Evolutionary conservation across 176 grass and related monocot species (phyloP).

Genomic region (Eleusine coracana): DNA sequence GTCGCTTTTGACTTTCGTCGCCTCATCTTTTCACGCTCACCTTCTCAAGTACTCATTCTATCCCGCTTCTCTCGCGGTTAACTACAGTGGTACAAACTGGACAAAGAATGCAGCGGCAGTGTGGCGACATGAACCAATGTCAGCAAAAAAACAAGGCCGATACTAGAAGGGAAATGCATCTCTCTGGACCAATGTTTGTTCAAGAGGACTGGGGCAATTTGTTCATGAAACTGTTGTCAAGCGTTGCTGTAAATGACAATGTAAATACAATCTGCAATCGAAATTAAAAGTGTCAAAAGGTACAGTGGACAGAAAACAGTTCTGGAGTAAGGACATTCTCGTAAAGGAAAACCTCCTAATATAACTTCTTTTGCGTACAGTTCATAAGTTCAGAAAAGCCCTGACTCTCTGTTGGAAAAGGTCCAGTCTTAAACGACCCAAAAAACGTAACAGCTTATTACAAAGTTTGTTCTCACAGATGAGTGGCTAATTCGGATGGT

Average conservation of each 20-base stretch:
- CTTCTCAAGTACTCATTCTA: not conserved
- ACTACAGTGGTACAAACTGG: not conserved
- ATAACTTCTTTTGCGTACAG: not conserved
- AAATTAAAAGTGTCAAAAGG: not conserved
- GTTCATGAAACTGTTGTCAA: not conserved
- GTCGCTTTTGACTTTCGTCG: constrained; percentile 12
- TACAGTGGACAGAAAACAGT: not conserved
- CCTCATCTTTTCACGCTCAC: constrained; percentile 30
- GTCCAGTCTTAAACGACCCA: not conserved
- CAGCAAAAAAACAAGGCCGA: not conserved
- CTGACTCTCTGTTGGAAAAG: not conserved
- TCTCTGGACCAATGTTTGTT: not conserved
- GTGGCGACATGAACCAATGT: not conserved
- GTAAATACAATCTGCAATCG: no score
- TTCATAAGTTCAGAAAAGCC: not conserved
- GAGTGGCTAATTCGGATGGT: not conserved
- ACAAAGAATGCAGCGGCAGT: not conserved
- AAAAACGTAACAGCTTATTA: not conserved
- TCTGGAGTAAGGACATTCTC: not conserved
- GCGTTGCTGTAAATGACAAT: no score
- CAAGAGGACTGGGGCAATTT: not conserved
- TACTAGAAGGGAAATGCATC: not conserved
- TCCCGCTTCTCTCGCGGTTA: constrained; percentile 18
- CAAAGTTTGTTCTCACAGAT: not conserved
- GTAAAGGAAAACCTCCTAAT: not conserved